Percentiles rank a stretch among this genome's conserved stretches.
These are phyloP conservation scores for Phenoliferia sp. DNA, from an alignment of 1,284 basidiomycete genomes.

Conservation along the genomic window DNA sequence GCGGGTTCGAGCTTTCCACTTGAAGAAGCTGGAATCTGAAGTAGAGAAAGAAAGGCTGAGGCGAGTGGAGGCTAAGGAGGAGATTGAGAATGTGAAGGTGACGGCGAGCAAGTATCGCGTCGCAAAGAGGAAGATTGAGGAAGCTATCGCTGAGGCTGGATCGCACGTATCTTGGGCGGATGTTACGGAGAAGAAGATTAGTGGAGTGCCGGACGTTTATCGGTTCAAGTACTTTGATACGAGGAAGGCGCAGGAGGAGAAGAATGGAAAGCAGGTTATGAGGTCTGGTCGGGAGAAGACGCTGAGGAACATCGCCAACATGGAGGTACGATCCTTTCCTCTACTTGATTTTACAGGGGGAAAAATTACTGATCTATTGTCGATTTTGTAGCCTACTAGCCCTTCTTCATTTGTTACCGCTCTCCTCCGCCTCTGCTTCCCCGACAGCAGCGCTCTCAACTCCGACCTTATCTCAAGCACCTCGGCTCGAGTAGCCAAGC, in stretches of 20 bases:
- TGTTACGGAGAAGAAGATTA: constrained; percentile 20
- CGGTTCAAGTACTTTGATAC: constrained; percentile 21
- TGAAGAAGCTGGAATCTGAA: constrained; percentile 7
- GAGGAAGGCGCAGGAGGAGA: constrained; percentile 22
- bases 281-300: constrained; percentile 17
- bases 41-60: constrained; percentile 24
- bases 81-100: constrained; percentile 3
- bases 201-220: constrained; percentile 26
- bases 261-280: constrained; percentile 17
- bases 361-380: background rate
- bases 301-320: constrained; percentile 10
- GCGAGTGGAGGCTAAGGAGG: constrained; percentile 1
- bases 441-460: constrained; percentile 8
- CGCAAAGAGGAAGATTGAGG: constrained; percentile 22
- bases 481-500: background rate
- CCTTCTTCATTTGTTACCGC: constrained; percentile 30
- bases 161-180: constrained; percentile 13
- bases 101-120: constrained; percentile 12
- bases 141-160: constrained; percentile 12
- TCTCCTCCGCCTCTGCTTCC: constrained; percentile 27
- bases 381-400: constrained; percentile 14
- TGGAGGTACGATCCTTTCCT: constrained; percentile 20
- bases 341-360: too few species aligned
- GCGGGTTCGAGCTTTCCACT: constrained; percentile 17
- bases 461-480: constrained; percentile 1